phyloP scores from a whole-genome alignment of 2,329 filamentous ascomycete species.

The Phymatotrichopsis omnivora region DNA sequence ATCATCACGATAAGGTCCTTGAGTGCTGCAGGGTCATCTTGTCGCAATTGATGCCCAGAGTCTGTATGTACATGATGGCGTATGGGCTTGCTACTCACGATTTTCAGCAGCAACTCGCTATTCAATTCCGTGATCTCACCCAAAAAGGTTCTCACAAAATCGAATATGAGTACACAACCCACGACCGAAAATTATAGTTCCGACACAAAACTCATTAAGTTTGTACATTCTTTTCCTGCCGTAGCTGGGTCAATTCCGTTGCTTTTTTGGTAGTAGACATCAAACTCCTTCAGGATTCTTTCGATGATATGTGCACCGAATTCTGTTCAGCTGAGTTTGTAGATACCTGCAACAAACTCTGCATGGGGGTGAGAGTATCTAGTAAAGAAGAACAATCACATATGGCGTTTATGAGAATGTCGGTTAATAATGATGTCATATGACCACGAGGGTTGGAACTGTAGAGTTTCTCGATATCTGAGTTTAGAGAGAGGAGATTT shows the following conservation, averaged over 20 bases:
- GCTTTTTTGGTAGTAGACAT: slow-evolving; percentile 46
- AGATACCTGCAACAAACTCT: slow-evolving; percentile 78
- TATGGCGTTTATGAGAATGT: slow-evolving; percentile 67
- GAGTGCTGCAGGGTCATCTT: slow-evolving; percentile 77
- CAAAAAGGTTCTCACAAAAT: slow-evolving; percentile 75
- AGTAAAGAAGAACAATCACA: slow-evolving; percentile 67
- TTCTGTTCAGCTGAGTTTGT: slow-evolving; percentile 77
- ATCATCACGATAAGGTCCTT: slow-evolving; percentile 80
- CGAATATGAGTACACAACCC: slow-evolving; percentile 73
- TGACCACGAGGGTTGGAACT: slow-evolving; percentile 74
- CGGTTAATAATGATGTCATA: slow-evolving; percentile 69
- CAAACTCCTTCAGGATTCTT: slow-evolving; percentile 64
- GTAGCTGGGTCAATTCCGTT: slow-evolving; percentile 16
- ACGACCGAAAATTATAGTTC: slow-evolving; percentile 89
- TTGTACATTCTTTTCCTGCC: slow-evolving; percentile 39
- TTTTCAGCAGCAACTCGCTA: slow-evolving; percentile 74
- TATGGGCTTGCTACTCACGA: slow-evolving; percentile 54
- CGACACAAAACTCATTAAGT: slow-evolving; percentile 71
- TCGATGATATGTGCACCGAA: slow-evolving; percentile 83
- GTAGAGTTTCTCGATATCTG: slow-evolving; percentile 75
- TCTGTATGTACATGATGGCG: slow-evolving; percentile 36
- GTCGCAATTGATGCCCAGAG: slow-evolving; percentile 69
- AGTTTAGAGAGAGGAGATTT: slow-evolving; percentile 74
- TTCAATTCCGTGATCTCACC: slow-evolving; percentile 68
- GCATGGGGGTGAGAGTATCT: slow-evolving; percentile 80